Evolutionary conservation across 192 early-diverging fungal species (phyloP), one percentile per base, ranked within the genome.

Genomic region (Umbelopsis ramanniana): DNA sequence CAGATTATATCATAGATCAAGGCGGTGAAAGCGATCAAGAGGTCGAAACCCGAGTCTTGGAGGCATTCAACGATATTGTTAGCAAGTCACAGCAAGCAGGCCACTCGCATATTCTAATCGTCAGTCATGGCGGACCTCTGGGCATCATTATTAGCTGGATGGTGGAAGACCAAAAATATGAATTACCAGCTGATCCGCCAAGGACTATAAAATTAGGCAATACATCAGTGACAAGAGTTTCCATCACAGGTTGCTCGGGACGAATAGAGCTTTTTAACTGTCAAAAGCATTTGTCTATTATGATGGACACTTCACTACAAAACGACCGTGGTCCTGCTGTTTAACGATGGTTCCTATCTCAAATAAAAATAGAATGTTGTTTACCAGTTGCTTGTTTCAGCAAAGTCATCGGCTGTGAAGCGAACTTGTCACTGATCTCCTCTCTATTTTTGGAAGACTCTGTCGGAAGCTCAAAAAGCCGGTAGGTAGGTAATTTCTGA

Each of bases 121-220:
- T 79, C 3, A 74, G 73, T 3, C 77, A 79, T 14, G 77, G 77
- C 50, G 77, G 77, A 17, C 52, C 54, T 15, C 54, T 79, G 14
- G 33, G 24, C 19, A 38, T 38, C 12, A 63, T 63, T 38, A 37
- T 33, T 17, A 33, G 26, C 14, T 63, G 33, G 26, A 63, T 63
- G 15, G 26, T 35, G 7, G 57, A 63, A 12, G 33, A 63, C 37
- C 57, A 37, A 29, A 35, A 35, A 14, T 63, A 63, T 14, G 29
- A 63, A 19, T 63, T 29, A 26, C 57, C 57, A 17, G 57, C 26
- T 14, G 33, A 37, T 37, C 15, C 15, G 6, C 7, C 33, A 2
- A 63, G 5, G 6, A 11, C 6, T 2, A 5, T 19, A 11, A 63
- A 63, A 63, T 4, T 63, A 29, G 24, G 26, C 11, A 63, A 63